These are phyloP conservation scores for Detonula confervacea DNA, from an alignment of 352 stramenopile genomes.

Conservation along the genomic window DNA sequence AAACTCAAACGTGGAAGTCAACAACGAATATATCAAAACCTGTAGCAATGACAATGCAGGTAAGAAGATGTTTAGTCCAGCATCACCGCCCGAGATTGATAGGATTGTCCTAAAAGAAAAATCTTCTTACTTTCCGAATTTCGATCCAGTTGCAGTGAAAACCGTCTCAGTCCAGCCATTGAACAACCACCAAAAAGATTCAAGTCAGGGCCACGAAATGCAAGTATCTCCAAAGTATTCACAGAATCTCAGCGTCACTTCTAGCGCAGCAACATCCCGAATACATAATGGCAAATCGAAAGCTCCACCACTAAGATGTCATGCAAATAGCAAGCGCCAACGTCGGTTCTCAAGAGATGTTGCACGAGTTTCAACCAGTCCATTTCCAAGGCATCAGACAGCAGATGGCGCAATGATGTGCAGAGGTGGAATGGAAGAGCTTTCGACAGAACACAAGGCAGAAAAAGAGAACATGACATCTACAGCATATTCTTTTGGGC, in stretches of 20 bases:
- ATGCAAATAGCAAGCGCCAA: constrained; percentile 7
- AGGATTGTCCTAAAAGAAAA: constrained; percentile 23
- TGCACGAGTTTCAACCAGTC: constrained; percentile 18
- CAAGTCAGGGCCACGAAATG: not conserved
- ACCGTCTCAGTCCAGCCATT: not conserved
- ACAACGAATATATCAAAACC: not conserved
- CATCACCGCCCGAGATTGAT: constrained; percentile 22
- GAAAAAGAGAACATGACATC: constrained; percentile 9
- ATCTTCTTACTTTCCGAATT: not conserved
- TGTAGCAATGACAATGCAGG: constrained; percentile 13
- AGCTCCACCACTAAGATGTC: not conserved
- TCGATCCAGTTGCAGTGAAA: constrained; percentile 22
- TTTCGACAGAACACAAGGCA: not conserved
- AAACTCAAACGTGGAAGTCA: not conserved
- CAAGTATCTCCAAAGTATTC: constrained; percentile 11
- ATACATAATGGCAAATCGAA: constrained; percentile 8
- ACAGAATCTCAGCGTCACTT: constrained; percentile 12
- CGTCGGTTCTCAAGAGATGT: constrained; percentile 3
- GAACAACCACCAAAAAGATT: not conserved
- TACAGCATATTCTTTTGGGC: constrained; percentile 6
- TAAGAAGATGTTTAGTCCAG: constrained; percentile 4
- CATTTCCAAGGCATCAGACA: not conserved
- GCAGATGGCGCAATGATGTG: not conserved
- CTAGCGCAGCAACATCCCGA: constrained; percentile 12
- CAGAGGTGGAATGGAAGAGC: not conserved